These are phyloP conservation scores for Umbellularia californica DNA, from an alignment of 164 flowering plant genomes.

Conservation along the genomic window DNA sequence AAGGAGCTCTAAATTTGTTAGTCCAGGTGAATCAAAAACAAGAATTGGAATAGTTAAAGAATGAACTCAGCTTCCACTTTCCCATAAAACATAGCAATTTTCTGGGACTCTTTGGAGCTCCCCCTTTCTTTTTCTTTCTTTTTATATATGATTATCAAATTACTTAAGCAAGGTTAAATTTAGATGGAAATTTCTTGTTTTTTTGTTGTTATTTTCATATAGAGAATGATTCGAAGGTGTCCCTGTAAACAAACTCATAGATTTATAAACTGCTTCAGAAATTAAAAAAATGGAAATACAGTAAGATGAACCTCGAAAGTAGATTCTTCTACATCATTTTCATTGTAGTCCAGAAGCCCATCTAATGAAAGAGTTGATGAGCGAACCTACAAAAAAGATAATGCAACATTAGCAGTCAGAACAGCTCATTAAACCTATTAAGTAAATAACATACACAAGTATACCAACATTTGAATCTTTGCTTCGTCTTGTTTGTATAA, in stretches of 20 bases:
- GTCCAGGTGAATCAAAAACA: too few species aligned
- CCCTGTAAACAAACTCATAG: neutral
- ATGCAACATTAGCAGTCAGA: neutral
- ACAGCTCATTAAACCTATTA: neutral
- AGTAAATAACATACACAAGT: neutral
- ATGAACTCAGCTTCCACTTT: too few species aligned
- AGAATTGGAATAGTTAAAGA: too few species aligned
- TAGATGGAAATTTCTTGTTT: neutral
- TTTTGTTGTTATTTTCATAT: neutral
- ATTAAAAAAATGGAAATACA: neutral
- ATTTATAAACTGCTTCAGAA: neutral
- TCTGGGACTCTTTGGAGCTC: too few species aligned
- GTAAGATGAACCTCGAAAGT: constrained; percentile 70
- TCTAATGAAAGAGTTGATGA: constrained; percentile 83
- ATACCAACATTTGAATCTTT: constrained; percentile 69
- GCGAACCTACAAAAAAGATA: constrained; percentile 48
- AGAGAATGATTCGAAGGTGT: neutral
- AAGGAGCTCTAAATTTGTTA: too few species aligned
- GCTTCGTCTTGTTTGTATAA: constrained; percentile 63
- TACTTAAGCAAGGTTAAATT: too few species aligned
- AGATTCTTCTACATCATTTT: constrained; percentile 87
- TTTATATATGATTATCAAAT: too few species aligned
- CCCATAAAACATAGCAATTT: too few species aligned
- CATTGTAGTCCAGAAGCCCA: constrained; percentile 80
- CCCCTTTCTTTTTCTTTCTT: too few species aligned